phyloP scores from a whole-genome alignment of 495 filamentous ascomycete species.

The Lindgomyces ingoldianus region DNA sequence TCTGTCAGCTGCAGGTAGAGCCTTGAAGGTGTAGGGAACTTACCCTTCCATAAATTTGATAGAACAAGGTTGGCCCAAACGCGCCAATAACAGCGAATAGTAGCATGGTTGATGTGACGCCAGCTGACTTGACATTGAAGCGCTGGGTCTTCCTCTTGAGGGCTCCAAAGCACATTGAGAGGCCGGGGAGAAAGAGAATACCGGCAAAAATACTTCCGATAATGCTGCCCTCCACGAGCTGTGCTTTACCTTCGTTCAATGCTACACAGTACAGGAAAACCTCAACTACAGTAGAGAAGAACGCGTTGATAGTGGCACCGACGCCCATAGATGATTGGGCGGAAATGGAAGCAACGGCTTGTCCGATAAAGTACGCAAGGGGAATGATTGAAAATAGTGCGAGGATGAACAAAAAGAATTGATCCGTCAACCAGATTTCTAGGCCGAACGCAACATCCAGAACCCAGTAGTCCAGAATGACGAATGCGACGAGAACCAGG shows the following conservation, averaged over 20 bases:
- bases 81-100: conserved; percentile 95
- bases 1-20: conserved; percentile 39
- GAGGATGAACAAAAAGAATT: conserved; percentile 81
- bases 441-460: conserved; percentile 67
- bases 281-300: conserved; percentile 98
- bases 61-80: conserved; percentile 98
- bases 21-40: conserved; percentile 43
- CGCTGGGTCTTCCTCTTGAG: conserved; percentile 97
- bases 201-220: conserved; percentile 98
- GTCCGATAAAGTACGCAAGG: conserved; percentile 98
- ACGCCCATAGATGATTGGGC: conserved; percentile 99
- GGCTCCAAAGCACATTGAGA: conserved; percentile 98
- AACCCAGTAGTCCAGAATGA: conserved; percentile 87
- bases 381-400: conserved; percentile 92
- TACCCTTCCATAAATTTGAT: conserved; percentile 96
- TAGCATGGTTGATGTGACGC: conserved; percentile 97
- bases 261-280: conserved; percentile 98
- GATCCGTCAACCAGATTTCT: conserved; percentile 69
- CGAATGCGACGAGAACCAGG: conserved; percentile 83
- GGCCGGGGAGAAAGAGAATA: conserved; percentile 90
- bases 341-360: conserved; percentile 98
- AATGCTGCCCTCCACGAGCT: conserved; percentile 93
- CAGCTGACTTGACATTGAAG: conserved; percentile 96
- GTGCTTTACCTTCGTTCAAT: conserved; percentile 86
- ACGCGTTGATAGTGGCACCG: conserved; percentile 95